Evolutionary conservation across 2,329 filamentous ascomycete species (phyloP).

Genomic region (Annulohypoxylon truncatum): DNA sequence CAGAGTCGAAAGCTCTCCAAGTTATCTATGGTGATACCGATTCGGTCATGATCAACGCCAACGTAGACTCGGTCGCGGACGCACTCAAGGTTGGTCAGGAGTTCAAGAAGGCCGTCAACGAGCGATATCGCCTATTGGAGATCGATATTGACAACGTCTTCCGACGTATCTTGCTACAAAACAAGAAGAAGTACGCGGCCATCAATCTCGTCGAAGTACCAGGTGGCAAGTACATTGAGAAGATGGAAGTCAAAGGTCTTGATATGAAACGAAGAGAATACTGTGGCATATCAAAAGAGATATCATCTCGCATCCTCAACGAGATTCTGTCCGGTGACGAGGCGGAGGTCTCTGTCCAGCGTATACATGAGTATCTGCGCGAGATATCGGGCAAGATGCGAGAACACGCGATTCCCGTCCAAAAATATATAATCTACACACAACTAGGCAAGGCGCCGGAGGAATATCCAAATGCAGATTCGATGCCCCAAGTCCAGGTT

Average conservation of each 20-base stretch:
- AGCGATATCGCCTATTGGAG: slow-evolving; percentile 89
- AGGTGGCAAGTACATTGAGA: slow-evolving; percentile 90
- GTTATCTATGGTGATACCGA: slow-evolving; percentile 99
- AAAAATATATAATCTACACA: slow-evolving; percentile 97
- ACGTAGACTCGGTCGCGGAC: slow-evolving; percentile 91
- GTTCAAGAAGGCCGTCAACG: slow-evolving; percentile 95
- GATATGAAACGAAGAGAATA: slow-evolving; percentile 99
- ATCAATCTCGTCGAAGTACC: slow-evolving; percentile 87
- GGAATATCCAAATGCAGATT: slow-evolving; percentile 93
- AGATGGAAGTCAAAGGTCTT: slow-evolving; percentile 97
- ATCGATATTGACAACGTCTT: slow-evolving; percentile 99
- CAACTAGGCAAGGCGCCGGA: slow-evolving; percentile 94
- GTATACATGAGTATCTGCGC: slow-evolving; percentile 92
- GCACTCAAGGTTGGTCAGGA: slow-evolving; percentile 92
- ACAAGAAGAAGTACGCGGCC: slow-evolving; percentile 99
- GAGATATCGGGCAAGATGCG: slow-evolving; percentile 90
- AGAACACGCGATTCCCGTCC: slow-evolving; percentile 75
- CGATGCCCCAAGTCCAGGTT: slow-evolving; percentile 97
- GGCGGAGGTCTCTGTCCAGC: slow-evolving; percentile 84
- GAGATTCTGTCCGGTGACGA: slow-evolving; percentile 96
- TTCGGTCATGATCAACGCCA: slow-evolving; percentile 99
- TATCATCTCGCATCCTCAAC: slow-evolving; percentile 88
- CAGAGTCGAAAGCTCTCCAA: slow-evolving; percentile 88
- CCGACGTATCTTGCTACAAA: slow-evolving; percentile 89
- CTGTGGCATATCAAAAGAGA: slow-evolving; percentile 94